Percentiles rank a stretch among this genome's conserved stretches.
Evolutionary conservation across 129 eudicot species (phyloP).

Genomic region (Erigeron canadensis): DNA sequence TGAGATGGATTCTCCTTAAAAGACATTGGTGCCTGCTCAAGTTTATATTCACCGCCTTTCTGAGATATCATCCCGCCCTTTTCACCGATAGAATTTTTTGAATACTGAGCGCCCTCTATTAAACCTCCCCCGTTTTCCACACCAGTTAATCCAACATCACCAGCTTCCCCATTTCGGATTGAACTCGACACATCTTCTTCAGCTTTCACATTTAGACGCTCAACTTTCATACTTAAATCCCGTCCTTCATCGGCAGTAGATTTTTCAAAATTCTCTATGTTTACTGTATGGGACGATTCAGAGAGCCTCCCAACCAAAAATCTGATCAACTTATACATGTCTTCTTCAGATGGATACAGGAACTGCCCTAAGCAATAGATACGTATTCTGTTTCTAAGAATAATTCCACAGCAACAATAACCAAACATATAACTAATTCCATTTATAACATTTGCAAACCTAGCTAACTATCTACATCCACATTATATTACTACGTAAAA

Average conservation of each 20-base stretch:
- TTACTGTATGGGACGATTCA: conserved; percentile 34
- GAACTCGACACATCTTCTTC: conserved; percentile 22
- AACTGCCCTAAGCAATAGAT: conserved; percentile 75
- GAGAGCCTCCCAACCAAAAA: conserved; percentile 72
- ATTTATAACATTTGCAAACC: not conserved
- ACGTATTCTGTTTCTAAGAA: conserved; percentile 43
- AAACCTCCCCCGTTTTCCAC: conserved; percentile 17
- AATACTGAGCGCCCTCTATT: not conserved
- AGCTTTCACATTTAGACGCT: conserved; percentile 29
- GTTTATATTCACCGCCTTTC: conserved; percentile 18
- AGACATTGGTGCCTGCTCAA: conserved; percentile 26
- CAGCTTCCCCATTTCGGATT: not conserved
- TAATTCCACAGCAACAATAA: conserved; percentile 35
- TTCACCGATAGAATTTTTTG: conserved; percentile 7
- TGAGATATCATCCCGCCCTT: conserved; percentile 19
- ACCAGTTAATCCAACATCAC: not conserved
- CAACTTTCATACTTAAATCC: conserved; percentile 30
- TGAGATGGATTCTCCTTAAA: conserved; percentile 29
- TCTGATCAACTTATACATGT: conserved; percentile 69
- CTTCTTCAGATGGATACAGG: conserved; percentile 84
- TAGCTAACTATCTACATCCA: not conserved
- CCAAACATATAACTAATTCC: conserved; percentile 6
- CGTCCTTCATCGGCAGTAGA: conserved; percentile 13
- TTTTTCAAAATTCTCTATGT: not conserved
- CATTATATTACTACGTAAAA: too few species aligned